Evolutionary conservation across 768 basidiomycete species (phyloP).

Genomic region (Xerocomellus amylosporus): DNA sequence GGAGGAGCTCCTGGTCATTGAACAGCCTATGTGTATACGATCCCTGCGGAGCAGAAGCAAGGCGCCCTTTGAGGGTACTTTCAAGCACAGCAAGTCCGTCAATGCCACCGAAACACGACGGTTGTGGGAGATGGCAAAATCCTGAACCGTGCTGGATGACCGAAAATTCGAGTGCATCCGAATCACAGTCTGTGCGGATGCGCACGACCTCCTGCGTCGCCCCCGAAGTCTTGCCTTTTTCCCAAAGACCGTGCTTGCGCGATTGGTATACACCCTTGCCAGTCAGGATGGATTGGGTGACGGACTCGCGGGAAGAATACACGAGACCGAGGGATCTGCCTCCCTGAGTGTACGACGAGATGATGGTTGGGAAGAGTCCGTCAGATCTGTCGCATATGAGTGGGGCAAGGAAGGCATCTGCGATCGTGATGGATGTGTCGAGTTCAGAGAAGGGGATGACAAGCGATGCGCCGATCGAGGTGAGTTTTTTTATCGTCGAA

Average conservation of each 20-base stretch:
- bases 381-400: constrained; percentile 85
- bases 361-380: constrained; percentile 90
- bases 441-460: constrained; percentile 74
- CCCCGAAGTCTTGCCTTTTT: constrained; percentile 95
- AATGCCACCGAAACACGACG: constrained; percentile 85
- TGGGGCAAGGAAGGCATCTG: constrained; percentile 82
- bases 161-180: constrained; percentile 86
- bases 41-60: constrained; percentile 77
- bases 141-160: constrained; percentile 88
- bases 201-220: constrained; percentile 84
- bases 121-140: constrained; percentile 88
- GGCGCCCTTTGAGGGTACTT: constrained; percentile 67
- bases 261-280: constrained; percentile 96
- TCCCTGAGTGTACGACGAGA: constrained; percentile 64
- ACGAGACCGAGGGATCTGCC: constrained; percentile 87
- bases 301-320: constrained; percentile 86
- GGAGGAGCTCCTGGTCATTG: constrained; percentile 73
- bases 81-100: constrained; percentile 83
- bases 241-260: constrained; percentile 92
- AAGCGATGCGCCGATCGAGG: constrained; percentile 56
- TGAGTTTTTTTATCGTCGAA: constrained; percentile 59
- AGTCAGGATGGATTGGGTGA: constrained; percentile 81
- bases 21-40: constrained; percentile 92
- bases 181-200: constrained; percentile 89
- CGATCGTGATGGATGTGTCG: constrained; percentile 61